Conservation (phyloP, 371 early-diverging fungal species). For the Mortierella sp. region DNA sequence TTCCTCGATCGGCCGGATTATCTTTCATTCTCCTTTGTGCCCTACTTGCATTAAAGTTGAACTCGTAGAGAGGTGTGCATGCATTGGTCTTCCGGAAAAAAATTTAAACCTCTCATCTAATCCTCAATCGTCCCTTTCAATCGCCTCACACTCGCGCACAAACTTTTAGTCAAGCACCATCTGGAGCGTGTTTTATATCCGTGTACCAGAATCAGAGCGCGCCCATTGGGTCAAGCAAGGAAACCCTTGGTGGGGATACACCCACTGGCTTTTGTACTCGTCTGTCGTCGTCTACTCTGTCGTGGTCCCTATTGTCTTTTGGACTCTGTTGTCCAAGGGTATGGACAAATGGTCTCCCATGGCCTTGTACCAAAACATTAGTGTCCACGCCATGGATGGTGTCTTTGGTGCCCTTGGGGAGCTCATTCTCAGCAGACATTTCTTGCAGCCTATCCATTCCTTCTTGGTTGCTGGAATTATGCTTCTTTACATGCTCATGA, state of each 20-base stretch:
- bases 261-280: constrained; percentile 44
- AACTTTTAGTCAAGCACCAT: constrained; percentile 26
- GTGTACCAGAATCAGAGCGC: constrained; percentile 35
- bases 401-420: constrained; percentile 65
- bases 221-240: constrained; percentile 33
- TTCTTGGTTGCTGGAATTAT: constrained; percentile 60
- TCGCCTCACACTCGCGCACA: too few relatives aligned
- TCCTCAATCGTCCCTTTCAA: background rate
- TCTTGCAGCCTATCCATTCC: constrained; percentile 60
- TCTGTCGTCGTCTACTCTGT: constrained; percentile 45
- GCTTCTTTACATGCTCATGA: constrained; percentile 64
- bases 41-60: background rate
- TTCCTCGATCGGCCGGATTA: background rate
- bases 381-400: constrained; percentile 68
- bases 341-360: constrained; percentile 19
- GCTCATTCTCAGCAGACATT: constrained; percentile 64
- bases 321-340: constrained; percentile 57
- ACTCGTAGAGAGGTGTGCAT: background rate
- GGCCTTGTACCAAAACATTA: constrained; percentile 60
- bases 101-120: background rate
- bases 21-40: background rate
- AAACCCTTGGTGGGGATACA: constrained; percentile 43
- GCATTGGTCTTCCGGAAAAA: background rate
- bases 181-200: constrained; percentile 41
- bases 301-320: constrained; percentile 71